Base-by-base conservation (phyloP, 805 yeast species). In the Saturnispora gosingensis region DNA sequence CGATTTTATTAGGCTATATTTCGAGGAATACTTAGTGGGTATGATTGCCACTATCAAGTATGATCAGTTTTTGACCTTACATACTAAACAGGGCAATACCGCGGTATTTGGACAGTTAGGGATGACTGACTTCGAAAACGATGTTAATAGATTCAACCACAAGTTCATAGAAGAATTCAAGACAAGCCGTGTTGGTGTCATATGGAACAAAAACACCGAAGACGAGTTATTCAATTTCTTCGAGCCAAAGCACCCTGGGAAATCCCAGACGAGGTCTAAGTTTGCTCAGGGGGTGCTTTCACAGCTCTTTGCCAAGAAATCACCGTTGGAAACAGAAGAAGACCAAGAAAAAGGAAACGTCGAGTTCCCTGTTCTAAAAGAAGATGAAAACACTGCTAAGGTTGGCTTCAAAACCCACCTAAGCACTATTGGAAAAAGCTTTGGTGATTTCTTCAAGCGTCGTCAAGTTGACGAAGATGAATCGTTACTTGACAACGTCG, bases 1-100 rank as follows among this genome's bases (percentile, higher is more conserved):
- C 60, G 99, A 93, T 66, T 88, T 83, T 61, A 82, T 93, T 32
- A 70, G 98, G 49, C 77, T 81, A 68, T 88, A 82, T 60, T 90
- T 91, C 66, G 99, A 93, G 62, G 97, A 90, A 60, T 93, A 93
- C 62, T 67, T 90, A 25, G 76, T 85, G 53, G 88, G 95, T 10
- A 65, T 93, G 56, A 64, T 91, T 24, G 73, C 95, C 0, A 75
- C 86, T 25, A 81, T 78, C 22, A 85, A 95, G 65, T 85, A 82
- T 59, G 77, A 77, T 57, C 80, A 75, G 47, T 88, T 83, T 60
- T 58, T 77, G 10, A 64, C 27, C 10, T 34, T 43, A 3, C 39
- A 58, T 25, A 25, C 13, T 4, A 25, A 6, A 8, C 18, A 15
- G 13, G 47, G 43, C 3, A 34, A 49, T 9, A 39, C 28, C 24